A percentile compares a stretch with the other conserved stretches of the same genome.
phyloP scores from a whole-genome alignment of 1,139 yeast species.

The Candida sojae region DNA sequence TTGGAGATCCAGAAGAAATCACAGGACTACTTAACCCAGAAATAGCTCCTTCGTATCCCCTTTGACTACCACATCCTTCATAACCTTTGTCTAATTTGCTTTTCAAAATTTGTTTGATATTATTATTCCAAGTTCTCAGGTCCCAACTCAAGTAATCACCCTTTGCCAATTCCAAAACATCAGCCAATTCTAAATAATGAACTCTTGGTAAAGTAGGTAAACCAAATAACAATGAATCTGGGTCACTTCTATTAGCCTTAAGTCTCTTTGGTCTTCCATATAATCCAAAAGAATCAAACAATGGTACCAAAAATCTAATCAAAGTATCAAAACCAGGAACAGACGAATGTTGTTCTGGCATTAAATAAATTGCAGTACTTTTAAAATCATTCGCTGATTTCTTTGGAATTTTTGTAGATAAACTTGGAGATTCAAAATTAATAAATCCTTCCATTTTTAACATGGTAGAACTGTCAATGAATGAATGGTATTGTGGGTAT shows the following conservation, averaged over 20 bases:
- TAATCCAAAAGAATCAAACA: slow-evolving; percentile 80
- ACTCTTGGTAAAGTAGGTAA: slow-evolving; percentile 88
- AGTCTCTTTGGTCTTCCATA: slow-evolving; percentile 91
- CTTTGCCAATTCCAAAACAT: slow-evolving; percentile 24
- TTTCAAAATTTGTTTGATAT: slow-evolving; percentile 64
- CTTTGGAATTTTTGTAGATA: slow-evolving; percentile 37
- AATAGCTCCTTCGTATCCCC: slow-evolving; percentile 63
- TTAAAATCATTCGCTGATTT: slow-evolving; percentile 56
- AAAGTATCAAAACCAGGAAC: slow-evolving; percentile 95
- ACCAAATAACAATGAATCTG: slow-evolving; percentile 80
- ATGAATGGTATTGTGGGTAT: slow-evolving; percentile 81
- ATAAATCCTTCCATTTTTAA: slow-evolving; percentile 85
- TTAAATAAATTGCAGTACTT: slow-evolving; percentile 81
- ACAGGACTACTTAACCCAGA: slow-evolving; percentile 42
- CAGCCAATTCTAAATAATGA: slow-evolving; percentile 62
- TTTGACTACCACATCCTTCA: slow-evolving; percentile 76
- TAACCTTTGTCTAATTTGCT: slow-evolving; percentile 72
- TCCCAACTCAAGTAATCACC: slow-evolving; percentile 56
- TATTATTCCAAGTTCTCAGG: slow-evolving; percentile 64
- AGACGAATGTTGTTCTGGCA: slow-evolving; percentile 94
- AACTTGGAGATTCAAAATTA: slow-evolving; percentile 51
- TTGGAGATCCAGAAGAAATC: slow-evolving; percentile 14
- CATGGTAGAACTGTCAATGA: slow-evolving; percentile 86
- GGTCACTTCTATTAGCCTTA: slow-evolving; percentile 84
- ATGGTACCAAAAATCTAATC: slow-evolving; percentile 82